Percentiles rank a stretch among this genome's conserved stretches.
These are phyloP conservation scores for Chlamydomonas incerta DNA, from an alignment of 139 green algal genomes.

Conservation along the genomic window DNA sequence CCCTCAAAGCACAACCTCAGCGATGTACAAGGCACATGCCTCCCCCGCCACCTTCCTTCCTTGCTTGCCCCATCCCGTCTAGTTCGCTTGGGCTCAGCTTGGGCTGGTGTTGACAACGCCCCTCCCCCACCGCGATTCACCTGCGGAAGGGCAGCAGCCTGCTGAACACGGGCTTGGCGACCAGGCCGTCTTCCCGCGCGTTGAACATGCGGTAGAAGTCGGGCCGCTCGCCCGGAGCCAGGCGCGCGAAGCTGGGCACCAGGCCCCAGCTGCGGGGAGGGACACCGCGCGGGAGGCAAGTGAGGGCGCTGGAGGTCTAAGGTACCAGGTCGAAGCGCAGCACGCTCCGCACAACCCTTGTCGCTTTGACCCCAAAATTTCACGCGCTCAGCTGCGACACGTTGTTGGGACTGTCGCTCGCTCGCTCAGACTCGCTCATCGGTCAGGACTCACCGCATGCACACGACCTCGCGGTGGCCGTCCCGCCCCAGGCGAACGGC, in stretches of 20 bases:
- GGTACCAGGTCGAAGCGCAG: too few species aligned
- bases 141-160: constrained; percentile 58
- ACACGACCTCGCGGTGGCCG: constrained; percentile 56
- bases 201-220: constrained; percentile 76
- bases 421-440: too few species aligned
- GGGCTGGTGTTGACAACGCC: background rate
- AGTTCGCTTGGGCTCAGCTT: too few species aligned
- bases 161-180: constrained; percentile 76
- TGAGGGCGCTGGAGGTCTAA: too few species aligned
- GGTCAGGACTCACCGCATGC: constrained; percentile 66
- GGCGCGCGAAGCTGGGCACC: constrained; percentile 81
- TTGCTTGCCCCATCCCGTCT: too few species aligned
- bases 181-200: constrained; percentile 30
- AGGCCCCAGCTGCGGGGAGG: constrained; percentile 80
- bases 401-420: too few species aligned
- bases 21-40: too few species aligned
- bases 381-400: too few species aligned
- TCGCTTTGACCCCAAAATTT: too few species aligned
- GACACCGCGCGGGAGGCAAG: background rate
- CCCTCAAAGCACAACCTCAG: too few species aligned
- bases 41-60: too few species aligned
- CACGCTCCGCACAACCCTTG: too few species aligned
- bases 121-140: background rate
- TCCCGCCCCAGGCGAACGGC: constrained; percentile 42
- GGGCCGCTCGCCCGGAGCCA: constrained; percentile 47